A percentile compares a stretch with the other conserved stretches of the same genome.
phyloP scores from a whole-genome alignment of 352 stramenopile genomes.

The Pythium apleroticum region DNA sequence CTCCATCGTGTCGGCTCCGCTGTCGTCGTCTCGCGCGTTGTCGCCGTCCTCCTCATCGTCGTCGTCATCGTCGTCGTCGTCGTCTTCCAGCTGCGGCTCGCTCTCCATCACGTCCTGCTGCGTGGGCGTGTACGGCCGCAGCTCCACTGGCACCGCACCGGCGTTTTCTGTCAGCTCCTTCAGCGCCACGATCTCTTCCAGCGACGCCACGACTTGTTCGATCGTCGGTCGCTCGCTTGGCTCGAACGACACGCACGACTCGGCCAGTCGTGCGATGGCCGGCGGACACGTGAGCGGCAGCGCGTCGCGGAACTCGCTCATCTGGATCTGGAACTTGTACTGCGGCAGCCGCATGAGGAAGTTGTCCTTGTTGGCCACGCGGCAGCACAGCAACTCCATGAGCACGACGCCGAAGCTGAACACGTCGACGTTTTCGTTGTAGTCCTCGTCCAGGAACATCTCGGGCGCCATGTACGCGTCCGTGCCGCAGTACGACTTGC shows the following conservation, averaged over 20 bases:
- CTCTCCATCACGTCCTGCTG: conserved; percentile 35
- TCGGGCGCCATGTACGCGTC: conserved; percentile 85
- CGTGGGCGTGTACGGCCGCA: conserved; percentile 58
- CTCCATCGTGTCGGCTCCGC: conserved; percentile 34
- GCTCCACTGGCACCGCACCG: conserved; percentile 31
- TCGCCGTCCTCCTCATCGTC: conserved; percentile 49
- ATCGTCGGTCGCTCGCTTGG: conserved; percentile 59
- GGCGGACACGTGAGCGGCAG: conserved; percentile 62
- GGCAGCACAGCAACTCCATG: conserved; percentile 87
- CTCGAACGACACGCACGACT: conserved; percentile 80
- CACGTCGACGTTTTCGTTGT: conserved; percentile 83
- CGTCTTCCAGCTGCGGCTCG: conserved; percentile 59
- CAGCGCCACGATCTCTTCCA: conserved; percentile 44
- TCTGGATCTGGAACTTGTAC: conserved; percentile 70
- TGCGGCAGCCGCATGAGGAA: conserved; percentile 84
- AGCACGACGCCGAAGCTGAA: conserved; percentile 86
- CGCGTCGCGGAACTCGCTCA: conserved; percentile 64
- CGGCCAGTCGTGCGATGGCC: conserved; percentile 53
- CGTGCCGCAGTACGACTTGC: conserved; percentile 87
- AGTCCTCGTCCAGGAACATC: conserved; percentile 85
- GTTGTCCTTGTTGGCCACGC: conserved; percentile 70
- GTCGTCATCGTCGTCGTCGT: conserved; percentile 46
- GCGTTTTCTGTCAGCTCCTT: conserved; percentile 25
- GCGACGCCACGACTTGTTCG: conserved; percentile 39
- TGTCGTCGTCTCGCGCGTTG: conserved; percentile 52